Percentiles rank a stretch among this genome's conserved stretches.
phyloP scores from a whole-genome alignment of 2,329 filamentous ascomycete genomes.

The Shiraia bambusicola region DNA sequence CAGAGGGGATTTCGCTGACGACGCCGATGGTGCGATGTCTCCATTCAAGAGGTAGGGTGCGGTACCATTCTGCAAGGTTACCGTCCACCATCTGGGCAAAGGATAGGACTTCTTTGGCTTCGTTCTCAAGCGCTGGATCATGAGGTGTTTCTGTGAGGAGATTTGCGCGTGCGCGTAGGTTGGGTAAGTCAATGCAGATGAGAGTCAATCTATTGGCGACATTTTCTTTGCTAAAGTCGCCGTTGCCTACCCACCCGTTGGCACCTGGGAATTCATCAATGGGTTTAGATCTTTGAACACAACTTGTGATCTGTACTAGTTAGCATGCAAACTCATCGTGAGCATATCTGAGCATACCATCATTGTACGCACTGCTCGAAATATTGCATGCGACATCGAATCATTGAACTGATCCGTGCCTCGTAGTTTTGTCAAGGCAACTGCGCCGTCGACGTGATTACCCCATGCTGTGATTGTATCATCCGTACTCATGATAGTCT shows the following conservation, averaged over 20 bases:
- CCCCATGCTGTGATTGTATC: slow-evolving; percentile 43
- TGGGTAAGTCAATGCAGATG: slow-evolving; percentile 44
- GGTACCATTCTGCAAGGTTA: slow-evolving; percentile 42
- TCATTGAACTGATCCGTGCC: slow-evolving; percentile 44
- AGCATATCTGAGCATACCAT: slow-evolving; percentile 36
- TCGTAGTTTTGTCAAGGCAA: slow-evolving; percentile 42
- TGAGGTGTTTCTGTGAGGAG: slow-evolving; percentile 29
- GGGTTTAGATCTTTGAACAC: slow-evolving; percentile 43
- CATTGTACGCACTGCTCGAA: slow-evolving; percentile 45
- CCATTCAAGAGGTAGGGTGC: slow-evolving; percentile 40
- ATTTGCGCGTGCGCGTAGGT: slow-evolving; percentile 39
- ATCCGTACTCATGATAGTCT: slow-evolving; percentile 44
- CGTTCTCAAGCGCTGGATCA: slow-evolving; percentile 18
- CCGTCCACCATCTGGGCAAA: slow-evolving; percentile 41
- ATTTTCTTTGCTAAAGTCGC: slow-evolving; percentile 38
- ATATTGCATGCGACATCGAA: slow-evolving; percentile 41
- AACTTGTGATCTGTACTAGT: slow-evolving; percentile 39
- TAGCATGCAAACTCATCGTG: background rate
- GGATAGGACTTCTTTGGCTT: slow-evolving; percentile 38
- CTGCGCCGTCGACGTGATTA: slow-evolving; percentile 46
- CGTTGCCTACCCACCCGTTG: slow-evolving; percentile 38
- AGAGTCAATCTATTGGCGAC: slow-evolving; percentile 45
- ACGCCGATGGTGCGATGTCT: slow-evolving; percentile 36
- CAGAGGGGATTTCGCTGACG: slow-evolving; percentile 20
- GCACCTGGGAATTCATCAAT: slow-evolving; percentile 42